Percentiles rank a stretch among this genome's conserved stretches.
These are phyloP conservation scores for Leccinum obscurum DNA, from an alignment of 768 basidiomycete genomes.

Conservation along the genomic window DNA sequence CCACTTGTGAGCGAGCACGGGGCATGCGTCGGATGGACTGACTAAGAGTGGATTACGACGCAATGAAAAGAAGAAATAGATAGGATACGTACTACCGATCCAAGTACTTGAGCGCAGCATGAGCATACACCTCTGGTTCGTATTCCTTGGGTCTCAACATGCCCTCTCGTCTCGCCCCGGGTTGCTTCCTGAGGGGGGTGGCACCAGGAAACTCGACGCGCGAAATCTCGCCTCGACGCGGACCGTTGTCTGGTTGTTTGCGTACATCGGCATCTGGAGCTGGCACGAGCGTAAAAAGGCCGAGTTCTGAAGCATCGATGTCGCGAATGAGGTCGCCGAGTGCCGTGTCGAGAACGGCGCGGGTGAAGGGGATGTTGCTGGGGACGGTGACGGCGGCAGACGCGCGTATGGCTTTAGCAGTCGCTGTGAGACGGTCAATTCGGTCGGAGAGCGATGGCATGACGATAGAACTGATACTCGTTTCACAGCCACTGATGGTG, in stretches of 20 bases:
- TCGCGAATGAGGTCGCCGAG: slow-evolving; percentile 81
- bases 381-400: slow-evolving; percentile 39
- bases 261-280: slow-evolving; percentile 34
- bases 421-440: slow-evolving; percentile 61
- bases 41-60: slow-evolving; percentile 38
- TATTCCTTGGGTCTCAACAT: slow-evolving; percentile 40
- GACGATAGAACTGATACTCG: not conserved
- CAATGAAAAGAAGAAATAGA: not conserved
- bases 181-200: slow-evolving; percentile 60
- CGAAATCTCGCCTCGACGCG: slow-evolving; percentile 46
- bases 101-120: slow-evolving; percentile 74
- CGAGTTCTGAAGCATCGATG: slow-evolving; percentile 73
- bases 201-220: slow-evolving; percentile 70
- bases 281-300: slow-evolving; percentile 64
- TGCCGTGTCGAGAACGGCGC: slow-evolving; percentile 59
- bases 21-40: slow-evolving; percentile 51
- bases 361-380: slow-evolving; percentile 48
- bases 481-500: slow-evolving; percentile 23
- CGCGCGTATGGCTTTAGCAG: slow-evolving; percentile 51
- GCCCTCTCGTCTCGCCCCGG: slow-evolving; percentile 38
- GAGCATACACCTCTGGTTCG: slow-evolving; percentile 74
- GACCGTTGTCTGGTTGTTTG: slow-evolving; percentile 26
- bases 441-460: slow-evolving; percentile 65
- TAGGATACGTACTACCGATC: slow-evolving; percentile 65
- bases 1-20: slow-evolving; percentile 43